phyloP scores from a whole-genome alignment of 805 yeast species.

The Millerozyma miso region DNA sequence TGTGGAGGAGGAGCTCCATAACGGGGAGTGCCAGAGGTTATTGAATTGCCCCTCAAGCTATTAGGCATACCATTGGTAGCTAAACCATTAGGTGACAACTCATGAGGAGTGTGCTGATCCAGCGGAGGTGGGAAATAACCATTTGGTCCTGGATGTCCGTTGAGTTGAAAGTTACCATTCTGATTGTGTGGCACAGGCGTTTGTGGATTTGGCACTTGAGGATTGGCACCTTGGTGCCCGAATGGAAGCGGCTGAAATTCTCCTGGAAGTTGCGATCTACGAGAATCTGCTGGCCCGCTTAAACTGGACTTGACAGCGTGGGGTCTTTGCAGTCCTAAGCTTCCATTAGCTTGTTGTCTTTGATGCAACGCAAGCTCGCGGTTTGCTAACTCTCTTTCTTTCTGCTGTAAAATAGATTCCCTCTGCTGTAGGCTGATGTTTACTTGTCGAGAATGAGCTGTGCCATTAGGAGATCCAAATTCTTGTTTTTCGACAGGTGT shows the following conservation, averaged over 20 bases:
- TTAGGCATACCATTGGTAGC: slow-evolving; percentile 22
- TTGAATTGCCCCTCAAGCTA: slow-evolving; percentile 18
- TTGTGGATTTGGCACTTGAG: slow-evolving; percentile 5
- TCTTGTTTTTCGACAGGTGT: not conserved
- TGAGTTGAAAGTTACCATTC: slow-evolving; percentile 5
- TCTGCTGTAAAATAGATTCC: slow-evolving; percentile 21
- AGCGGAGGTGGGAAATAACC: slow-evolving; percentile 7
- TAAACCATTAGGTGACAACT: slow-evolving; percentile 26
- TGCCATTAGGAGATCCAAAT: not conserved
- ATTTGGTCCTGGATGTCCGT: slow-evolving; percentile 4
- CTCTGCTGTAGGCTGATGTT: slow-evolving; percentile 11
- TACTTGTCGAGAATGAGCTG: not conserved
- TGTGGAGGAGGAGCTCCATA: slow-evolving; percentile 9
- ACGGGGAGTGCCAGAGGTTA: slow-evolving; percentile 10
- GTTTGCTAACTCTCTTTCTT: slow-evolving; percentile 23
- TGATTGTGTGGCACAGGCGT: slow-evolving; percentile 2
- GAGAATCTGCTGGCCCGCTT: not conserved
- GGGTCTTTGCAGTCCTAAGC: not conserved
- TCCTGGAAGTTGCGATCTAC: slow-evolving; percentile 2
- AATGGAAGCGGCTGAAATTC: slow-evolving; percentile 6
- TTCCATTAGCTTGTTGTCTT: not conserved
- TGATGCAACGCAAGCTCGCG: slow-evolving; percentile 3
- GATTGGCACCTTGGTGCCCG: slow-evolving; percentile 3
- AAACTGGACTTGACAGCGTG: not conserved
- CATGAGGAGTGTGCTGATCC: slow-evolving; percentile 31